Evolutionary conservation across 2,329 filamentous ascomycete species (phyloP).

Genomic region (Pyricularia sp.): DNA sequence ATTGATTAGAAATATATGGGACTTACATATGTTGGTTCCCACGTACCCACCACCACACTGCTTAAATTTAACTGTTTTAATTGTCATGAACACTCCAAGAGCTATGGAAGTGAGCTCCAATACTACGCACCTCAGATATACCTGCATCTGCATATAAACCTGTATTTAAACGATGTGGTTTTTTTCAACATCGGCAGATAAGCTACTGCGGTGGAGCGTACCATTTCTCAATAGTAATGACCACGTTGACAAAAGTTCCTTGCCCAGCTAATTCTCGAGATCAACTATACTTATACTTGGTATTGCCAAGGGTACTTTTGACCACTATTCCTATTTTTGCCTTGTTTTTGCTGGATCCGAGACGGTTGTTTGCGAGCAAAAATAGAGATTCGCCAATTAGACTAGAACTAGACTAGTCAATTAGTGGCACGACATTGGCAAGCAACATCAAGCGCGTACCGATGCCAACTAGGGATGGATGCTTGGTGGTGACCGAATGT

Average conservation of each 20-base stretch:
- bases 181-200: too few species aligned
- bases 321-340: not conserved
- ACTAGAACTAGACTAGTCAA: not conserved
- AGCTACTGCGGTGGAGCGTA: too few species aligned
- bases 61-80: not conserved
- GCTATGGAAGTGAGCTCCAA: not conserved
- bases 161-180: not conserved
- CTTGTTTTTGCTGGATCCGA: too few species aligned
- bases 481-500: not conserved
- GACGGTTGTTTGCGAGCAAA: not conserved
- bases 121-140: not conserved
- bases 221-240: not conserved
- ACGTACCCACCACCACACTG: not conserved
- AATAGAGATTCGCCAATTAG: not conserved
- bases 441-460: not conserved
- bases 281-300: not conserved
- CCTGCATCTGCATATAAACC: not conserved
- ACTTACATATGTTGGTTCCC: not conserved
- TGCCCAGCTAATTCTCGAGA: not conserved
- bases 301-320: not conserved
- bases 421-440: not conserved
- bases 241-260: not conserved
- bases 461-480: not conserved
- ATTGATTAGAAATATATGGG: not conserved
- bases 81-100: not conserved